These are phyloP conservation scores for Fraxinus velutina DNA, from an alignment of 305 asterid species.

Conservation along the genomic window DNA sequence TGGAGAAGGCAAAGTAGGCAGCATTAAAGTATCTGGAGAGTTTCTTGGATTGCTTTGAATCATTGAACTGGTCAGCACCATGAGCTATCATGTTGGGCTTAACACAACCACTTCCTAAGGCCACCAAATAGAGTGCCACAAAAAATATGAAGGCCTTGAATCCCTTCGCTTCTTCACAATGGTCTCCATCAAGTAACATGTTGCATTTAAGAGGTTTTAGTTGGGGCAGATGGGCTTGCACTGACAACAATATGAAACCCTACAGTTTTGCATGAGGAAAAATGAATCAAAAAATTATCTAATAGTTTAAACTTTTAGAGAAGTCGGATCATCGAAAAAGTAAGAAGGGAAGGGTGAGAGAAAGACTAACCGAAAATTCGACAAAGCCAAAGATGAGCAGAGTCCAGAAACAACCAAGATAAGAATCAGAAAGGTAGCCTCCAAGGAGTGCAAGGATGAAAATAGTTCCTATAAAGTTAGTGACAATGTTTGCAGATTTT, in stretches of 20 bases:
- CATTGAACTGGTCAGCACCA: slow-evolving; percentile 80
- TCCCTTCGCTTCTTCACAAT: slow-evolving; percentile 70
- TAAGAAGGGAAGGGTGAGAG: not conserved
- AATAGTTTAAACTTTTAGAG: not conserved
- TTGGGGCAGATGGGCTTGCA: slow-evolving; percentile 88
- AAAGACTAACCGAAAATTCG: slow-evolving; percentile 63
- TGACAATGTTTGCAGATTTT: slow-evolving; percentile 73
- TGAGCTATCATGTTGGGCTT: slow-evolving; percentile 95
- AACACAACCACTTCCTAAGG: slow-evolving; percentile 92
- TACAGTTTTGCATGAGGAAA: slow-evolving; percentile 14
- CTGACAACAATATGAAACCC: slow-evolving; percentile 83
- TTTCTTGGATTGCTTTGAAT: slow-evolving; percentile 53
- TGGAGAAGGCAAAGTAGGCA: slow-evolving; percentile 84
- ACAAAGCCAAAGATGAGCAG: slow-evolving; percentile 74
- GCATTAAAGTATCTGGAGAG: slow-evolving; percentile 85
- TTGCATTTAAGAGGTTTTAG: slow-evolving; percentile 78
- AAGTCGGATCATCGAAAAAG: not conserved
- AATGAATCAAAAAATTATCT: not conserved
- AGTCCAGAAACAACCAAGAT: slow-evolving; percentile 92
- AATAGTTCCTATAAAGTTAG: slow-evolving; percentile 80
- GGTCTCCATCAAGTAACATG: slow-evolving; percentile 33
- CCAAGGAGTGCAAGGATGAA: slow-evolving; percentile 80
- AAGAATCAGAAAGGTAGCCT: slow-evolving; percentile 84
- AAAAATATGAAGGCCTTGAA: slow-evolving; percentile 61
- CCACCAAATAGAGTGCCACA: slow-evolving; percentile 81